Evolutionary conservation across 2,329 filamentous ascomycete species (phyloP), one percentile per base, ranked within the genome.

Genomic region (Canariomyces notabilis): DNA sequence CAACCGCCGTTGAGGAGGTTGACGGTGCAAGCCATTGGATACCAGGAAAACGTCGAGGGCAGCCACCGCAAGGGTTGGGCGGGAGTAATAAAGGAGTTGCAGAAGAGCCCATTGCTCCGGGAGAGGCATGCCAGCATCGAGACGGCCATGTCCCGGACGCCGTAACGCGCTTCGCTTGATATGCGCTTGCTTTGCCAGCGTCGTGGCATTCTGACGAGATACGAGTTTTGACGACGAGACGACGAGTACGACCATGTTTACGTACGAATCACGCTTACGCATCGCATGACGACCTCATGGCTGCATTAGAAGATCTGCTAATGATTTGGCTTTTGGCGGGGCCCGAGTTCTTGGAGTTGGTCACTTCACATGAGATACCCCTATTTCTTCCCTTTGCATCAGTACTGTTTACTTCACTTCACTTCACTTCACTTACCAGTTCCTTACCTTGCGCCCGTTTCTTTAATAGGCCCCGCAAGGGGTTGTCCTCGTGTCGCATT

Each of bases 51-150:
- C 36, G 64, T 71, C 26, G 67, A 68, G 36, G 65, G 66, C 32
- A 66, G 66, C 16, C 76, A 79, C 42, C 73, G 73, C 44, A 66
- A 67, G 51, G 78, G 79, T 20, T 84, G 80, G 80, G 75, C 76
- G 16, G 78, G 79, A 20, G 79, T 84, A 5, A 76, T 84, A 18
- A 69, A 77, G 44, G 80, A 84, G 57, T 65, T 84, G 40, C 79
- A 83, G 60, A 74, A 66, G 45, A 81, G 77, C 19, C 80, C 80
- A 2, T 62, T 75, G 46, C 73, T 84, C 68, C 77, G 79, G 40
- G 75, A 79, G 57, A 71, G 80, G 14, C 79, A 79, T 58, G 76
- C 77, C n/a, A 80, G 76, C 6, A 77, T 83, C 56, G 80, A 83
- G 62, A 69, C 68, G 54, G 67, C 76, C 50, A 80, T 80, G 73